A percentile compares a stretch with the other conserved stretches of the same genome.
Evolutionary conservation across 768 basidiomycete species (phyloP).

Genomic region (Lyophyllum shimeji): DNA sequence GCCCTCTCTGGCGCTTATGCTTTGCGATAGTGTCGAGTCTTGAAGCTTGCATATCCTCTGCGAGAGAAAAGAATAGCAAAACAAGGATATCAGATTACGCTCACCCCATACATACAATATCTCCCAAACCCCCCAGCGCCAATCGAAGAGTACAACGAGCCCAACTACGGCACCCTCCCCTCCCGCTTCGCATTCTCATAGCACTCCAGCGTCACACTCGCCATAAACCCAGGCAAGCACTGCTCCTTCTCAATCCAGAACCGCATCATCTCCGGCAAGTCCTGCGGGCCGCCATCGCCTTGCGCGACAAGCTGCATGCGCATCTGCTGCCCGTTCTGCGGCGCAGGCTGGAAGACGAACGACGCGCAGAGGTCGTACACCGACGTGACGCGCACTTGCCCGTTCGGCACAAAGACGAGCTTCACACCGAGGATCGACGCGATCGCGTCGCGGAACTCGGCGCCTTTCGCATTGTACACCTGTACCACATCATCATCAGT

Average conservation of each 20-base stretch:
- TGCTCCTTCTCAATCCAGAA: constrained; percentile 87
- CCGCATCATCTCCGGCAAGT: constrained; percentile 70
- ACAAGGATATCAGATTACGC: too few relatives aligned
- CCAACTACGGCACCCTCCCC: constrained; percentile 2
- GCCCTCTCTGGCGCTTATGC: too few relatives aligned
- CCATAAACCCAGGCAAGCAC: constrained; percentile 88
- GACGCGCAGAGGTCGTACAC: constrained; percentile 85
- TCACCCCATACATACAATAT: too few relatives aligned
- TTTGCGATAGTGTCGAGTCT: too few relatives aligned
- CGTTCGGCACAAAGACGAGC: constrained; percentile 88
- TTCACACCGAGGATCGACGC: constrained; percentile 89
- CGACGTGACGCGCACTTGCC: constrained; percentile 87
- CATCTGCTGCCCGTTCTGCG: constrained; percentile 33
- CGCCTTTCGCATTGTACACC: constrained; percentile 83
- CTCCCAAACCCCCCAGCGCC: too few relatives aligned
- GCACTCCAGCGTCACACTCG: constrained; percentile 85
- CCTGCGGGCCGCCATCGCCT: constrained; percentile 74
- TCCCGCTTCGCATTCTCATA: constrained; percentile 69
- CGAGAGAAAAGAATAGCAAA: too few relatives aligned
- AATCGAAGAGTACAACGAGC: too few relatives aligned
- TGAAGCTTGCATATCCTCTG: too few relatives aligned
- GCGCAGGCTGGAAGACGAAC: constrained; percentile 78
- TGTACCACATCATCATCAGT: constrained; percentile 24
- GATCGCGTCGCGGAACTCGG: constrained; percentile 91
- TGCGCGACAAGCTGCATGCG: constrained; percentile 75